A percentile compares a stretch with the other conserved stretches of the same genome.
Evolutionary conservation across 2,329 filamentous ascomycete genomes (phyloP).

Genomic region (Emmonsia crescens): DNA sequence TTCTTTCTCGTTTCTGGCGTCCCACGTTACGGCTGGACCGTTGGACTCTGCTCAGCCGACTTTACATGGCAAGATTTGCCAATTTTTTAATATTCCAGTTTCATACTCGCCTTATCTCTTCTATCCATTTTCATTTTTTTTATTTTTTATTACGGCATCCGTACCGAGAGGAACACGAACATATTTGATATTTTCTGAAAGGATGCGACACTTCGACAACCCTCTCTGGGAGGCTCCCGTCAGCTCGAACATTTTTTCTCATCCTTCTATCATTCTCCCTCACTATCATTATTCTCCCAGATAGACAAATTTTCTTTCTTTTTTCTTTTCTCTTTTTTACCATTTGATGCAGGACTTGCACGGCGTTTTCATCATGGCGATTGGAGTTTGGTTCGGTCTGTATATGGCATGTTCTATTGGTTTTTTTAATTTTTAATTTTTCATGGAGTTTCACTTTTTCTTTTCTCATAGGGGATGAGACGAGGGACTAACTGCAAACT

Average conservation of each 20-base stretch:
- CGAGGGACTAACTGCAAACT: background rate
- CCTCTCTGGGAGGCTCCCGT: no score
- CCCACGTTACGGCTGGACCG: background rate
- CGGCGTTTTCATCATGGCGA: background rate
- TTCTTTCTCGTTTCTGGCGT: background rate
- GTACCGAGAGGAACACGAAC: no score
- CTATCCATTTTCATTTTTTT: no score
- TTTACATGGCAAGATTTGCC: background rate
- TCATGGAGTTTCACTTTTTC: background rate
- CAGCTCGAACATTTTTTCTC: no score
- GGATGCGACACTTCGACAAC: no score
- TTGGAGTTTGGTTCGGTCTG: background rate
- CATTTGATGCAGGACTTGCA: background rate
- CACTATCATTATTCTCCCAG: background rate
- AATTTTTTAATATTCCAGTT: background rate
- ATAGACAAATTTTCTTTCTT: constrained; percentile 8
- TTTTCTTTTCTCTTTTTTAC: background rate
- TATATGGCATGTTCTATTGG: background rate
- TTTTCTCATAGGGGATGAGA: background rate
- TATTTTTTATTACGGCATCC: no score
- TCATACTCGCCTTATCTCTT: no score
- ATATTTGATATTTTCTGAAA: no score
- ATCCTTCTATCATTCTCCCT: background rate
- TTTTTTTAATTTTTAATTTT: background rate
- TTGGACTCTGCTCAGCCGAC: background rate